These are phyloP conservation scores for Rhizopogon parksii DNA, from an alignment of 1,284 basidiomycete genomes.

Conservation along the genomic window DNA sequence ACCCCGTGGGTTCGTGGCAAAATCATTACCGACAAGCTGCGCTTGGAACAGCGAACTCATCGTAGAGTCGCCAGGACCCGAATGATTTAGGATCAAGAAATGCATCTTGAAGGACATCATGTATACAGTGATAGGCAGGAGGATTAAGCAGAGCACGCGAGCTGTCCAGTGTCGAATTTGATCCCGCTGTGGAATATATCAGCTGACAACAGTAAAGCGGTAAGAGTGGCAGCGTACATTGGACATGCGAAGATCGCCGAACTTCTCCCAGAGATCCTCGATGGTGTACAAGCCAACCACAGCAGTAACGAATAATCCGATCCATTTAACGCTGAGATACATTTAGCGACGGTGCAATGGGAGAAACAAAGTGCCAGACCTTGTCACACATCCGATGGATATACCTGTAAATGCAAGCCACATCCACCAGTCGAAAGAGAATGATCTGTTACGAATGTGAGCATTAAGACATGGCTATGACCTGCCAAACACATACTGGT, in stretches of 20 bases:
- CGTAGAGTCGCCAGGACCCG: conserved; percentile 94
- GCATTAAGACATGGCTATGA: not conserved
- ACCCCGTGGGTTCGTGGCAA: conserved; percentile 82
- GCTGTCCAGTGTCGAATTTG: conserved; percentile 93
- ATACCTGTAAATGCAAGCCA: conserved; percentile 89
- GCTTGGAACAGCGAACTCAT: conserved; percentile 99
- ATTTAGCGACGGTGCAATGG: not conserved
- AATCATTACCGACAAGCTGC: conserved; percentile 93
- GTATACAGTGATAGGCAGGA: conserved; percentile 88
- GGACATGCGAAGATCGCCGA: conserved; percentile 92
- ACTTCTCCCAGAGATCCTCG: conserved; percentile 98
- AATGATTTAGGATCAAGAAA: conserved; percentile 89
- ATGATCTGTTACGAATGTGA: conserved; percentile 50
- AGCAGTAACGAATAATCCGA: conserved; percentile 92
- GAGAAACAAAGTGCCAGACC: conserved; percentile 35
- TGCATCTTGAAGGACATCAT: conserved; percentile 94
- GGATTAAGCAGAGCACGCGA: conserved; percentile 78
- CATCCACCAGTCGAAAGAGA: conserved; percentile 94
- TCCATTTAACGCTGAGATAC: conserved; percentile 80
- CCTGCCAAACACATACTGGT: conserved; percentile 51
- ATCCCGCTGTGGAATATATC: conserved; percentile 44
- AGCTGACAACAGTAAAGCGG: conserved; percentile 1
- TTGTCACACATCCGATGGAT: conserved; percentile 93
- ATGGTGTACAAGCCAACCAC: conserved; percentile 94
- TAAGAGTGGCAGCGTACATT: conserved; percentile 46